Base-by-base conservation (phyloP, 2,329 filamentous ascomycete genomes). In the Saccharata proteae region DNA sequence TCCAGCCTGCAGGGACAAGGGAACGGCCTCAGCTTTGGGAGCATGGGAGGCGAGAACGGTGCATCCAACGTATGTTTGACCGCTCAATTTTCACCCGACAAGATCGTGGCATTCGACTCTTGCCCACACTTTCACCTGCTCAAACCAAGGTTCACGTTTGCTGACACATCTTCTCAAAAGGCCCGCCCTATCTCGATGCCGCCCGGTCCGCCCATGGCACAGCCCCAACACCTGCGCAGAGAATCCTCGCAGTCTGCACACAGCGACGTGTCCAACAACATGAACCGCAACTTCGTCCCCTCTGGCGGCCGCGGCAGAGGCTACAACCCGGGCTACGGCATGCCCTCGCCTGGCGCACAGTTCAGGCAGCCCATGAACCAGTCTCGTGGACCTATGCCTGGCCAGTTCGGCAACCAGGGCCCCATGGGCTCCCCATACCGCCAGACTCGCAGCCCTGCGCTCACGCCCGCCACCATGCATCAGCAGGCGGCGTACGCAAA, bases 221-320 rank as follows among this genome's bases (percentile, higher is more conserved):
- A 80, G 47, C 68, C 74, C n/a, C 72, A 70, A 41, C 86, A 96
- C 58, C 71, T 83, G 46, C 80, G 88, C 48, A 79, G 84, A 45
- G 80, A 88, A 53, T 94, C 88, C 17, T 79, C 79, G 21, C 84
- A 90, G 49, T 92, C 83, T 14, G 69, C 75, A 41, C 80, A 88
- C 55, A 74, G 73, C 52, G 80, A 86, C 41, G 71, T 77, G 57
- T 71, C 67, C 54, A 74, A 69, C 70, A 72, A 49, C 41, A 61
- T 58, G 46, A 45, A 50, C 39, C 49, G 52, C 10, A 48, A 51
- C 22, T 64, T 58, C 38, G 45, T 50, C 15, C 52, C 56, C 9
- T 54, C 52, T 35, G 62, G 57, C 38, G 56, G 59, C 41, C 65
- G 64, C 28, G 66, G 65, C 37, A 68, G 73, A 40, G 61, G 64